phyloP scores from a whole-genome alignment of 805 yeast genomes.

The Schwanniomyces yamadae region DNA sequence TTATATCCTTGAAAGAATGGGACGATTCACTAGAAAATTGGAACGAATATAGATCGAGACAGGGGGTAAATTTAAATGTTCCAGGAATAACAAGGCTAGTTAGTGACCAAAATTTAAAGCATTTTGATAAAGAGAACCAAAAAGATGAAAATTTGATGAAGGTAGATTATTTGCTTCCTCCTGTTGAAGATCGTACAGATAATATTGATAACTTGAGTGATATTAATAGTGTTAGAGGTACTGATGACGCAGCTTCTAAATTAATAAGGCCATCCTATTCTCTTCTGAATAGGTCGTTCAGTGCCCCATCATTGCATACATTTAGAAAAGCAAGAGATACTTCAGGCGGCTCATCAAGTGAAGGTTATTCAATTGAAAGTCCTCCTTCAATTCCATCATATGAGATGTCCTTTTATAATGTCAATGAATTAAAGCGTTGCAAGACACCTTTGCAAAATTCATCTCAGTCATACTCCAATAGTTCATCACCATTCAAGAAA shows the following conservation, averaged over 20 bases:
- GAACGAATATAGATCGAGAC: conserved; percentile 19
- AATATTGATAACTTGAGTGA: conserved; percentile 31
- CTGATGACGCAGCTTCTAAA: neutral
- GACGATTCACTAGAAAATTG: conserved; percentile 23
- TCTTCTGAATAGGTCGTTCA: conserved; percentile 26
- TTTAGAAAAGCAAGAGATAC: conserved; percentile 22
- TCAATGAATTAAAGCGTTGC: neutral
- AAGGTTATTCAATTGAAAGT: neutral
- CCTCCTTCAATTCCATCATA: neutral
- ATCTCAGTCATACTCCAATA: neutral
- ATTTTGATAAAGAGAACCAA: conserved; percentile 7
- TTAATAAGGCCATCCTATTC: conserved; percentile 8
- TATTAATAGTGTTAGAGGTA: conserved; percentile 10
- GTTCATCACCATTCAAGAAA: conserved; percentile 33
- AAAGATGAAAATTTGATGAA: neutral
- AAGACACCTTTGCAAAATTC: neutral
- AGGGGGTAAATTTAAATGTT: conserved; percentile 19
- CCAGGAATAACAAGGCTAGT: conserved; percentile 19
- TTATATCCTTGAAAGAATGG: conserved; percentile 35
- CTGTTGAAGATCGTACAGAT: conserved; percentile 15
- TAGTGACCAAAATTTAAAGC: conserved; percentile 14
- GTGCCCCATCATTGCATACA: conserved; percentile 44
- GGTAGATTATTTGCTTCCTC: conserved; percentile 7
- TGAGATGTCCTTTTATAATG: too few relatives aligned
- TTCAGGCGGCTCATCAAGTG: neutral